phyloP scores from a whole-genome alignment of 2,329 filamentous ascomycete genomes.

The Aspergillus transmontanensis region DNA sequence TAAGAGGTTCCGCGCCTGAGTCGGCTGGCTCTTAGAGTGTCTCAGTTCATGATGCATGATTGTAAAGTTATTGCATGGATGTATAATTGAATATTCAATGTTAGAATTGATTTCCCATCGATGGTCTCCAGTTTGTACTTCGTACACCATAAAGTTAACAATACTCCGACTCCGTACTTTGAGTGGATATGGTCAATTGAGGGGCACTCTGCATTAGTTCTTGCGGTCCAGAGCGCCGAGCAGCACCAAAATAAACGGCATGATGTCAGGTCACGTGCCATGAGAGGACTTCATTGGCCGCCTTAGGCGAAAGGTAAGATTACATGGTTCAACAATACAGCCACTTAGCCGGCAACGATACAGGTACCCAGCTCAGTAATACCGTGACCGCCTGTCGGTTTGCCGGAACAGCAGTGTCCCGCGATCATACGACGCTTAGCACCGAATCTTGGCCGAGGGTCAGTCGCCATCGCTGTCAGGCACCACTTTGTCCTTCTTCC shows the following conservation, averaged over 20 bases:
- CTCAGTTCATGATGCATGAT: neutral
- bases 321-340: neutral
- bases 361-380: neutral
- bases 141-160: neutral
- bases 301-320: neutral
- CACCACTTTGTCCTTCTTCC: neutral
- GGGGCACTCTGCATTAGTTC: neutral
- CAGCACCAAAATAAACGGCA: neutral
- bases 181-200: neutral
- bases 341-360: neutral
- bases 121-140: neutral
- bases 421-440: constrained; percentile 35
- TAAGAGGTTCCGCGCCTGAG: neutral
- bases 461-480: constrained; percentile 5
- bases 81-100: neutral
- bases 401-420: constrained; percentile 32
- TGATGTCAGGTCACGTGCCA: neutral
- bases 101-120: neutral
- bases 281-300: accelerated
- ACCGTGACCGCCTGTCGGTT: constrained; percentile 14
- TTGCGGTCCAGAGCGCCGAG: neutral
- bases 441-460: constrained; percentile 1
- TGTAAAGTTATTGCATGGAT: neutral
- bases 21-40: neutral
- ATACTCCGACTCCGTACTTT: neutral